Evolutionary conservation across 2,329 filamentous ascomycete species (phyloP), one percentile per base, ranked within the genome.

Genomic region (Raffaelea arxii): DNA sequence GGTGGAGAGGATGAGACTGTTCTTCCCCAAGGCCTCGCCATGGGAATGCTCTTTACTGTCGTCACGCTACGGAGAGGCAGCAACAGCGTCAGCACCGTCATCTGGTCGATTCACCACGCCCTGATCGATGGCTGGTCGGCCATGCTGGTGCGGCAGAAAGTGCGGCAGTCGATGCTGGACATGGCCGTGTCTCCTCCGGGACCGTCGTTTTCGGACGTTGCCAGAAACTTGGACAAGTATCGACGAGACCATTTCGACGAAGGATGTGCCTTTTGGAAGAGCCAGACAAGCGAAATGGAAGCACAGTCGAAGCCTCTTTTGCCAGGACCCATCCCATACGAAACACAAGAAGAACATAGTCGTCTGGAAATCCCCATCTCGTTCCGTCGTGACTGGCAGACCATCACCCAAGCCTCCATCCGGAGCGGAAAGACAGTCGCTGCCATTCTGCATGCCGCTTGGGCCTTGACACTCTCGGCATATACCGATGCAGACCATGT

Each of bases 401-500:
- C n/a, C n/a, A n/a, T n/a, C n/a, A n/a, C n/a, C n/a, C n/a, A n/a
- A n/a, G n/a, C n/a, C n/a, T n/a, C n/a, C 32, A n/a, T 38, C 30
- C n/a, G n/a, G n/a, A n/a, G n/a, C n/a, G n/a, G n/a, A n/a, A n/a
- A n/a, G n/a, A 44, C 42, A n/a, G 21, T 18, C 12, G 42, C 42
- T 5, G 23, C 42, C n/a, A 23, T 44, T 9, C 19, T 64, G 4
- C n/a, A 66, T 37, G 37, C 46, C 4, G 46, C 46, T 10, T 48
- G 46, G 46, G 65, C 35, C 18, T 6, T 48, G 35, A 5, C 37
- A 4, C 19, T 44, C 14, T 2, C 10, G 2, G 9, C 11, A 11
- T 44, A 44, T 21, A 16, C 66, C 1, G 66, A 70, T 46, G 38
- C 49, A 35, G 66, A 68, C 25, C 9, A 30, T 18, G 39, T 27